Evolutionary conservation across 2,329 filamentous ascomycete species (phyloP), one percentile per base, ranked within the genome.

Genomic region (Phialocephala sp.): DNA sequence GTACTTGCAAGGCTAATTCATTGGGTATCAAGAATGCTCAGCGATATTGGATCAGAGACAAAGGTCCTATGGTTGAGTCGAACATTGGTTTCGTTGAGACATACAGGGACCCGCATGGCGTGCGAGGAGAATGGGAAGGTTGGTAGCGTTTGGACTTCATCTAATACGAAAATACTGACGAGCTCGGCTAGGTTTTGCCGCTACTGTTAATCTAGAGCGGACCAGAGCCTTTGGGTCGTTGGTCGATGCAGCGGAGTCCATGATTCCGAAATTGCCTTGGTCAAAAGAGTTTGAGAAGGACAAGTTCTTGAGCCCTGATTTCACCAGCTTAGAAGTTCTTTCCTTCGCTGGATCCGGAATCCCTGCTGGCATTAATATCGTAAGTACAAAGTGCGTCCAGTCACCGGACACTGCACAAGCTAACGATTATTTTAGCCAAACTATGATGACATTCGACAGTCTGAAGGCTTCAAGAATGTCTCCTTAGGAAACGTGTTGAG

Each of bases 251-350:
- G 94, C 95, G 0, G 91, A 93, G 12, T 82, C 83, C 55, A 89
- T 97, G 76, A 97, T 99, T 60, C 92, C 93, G 8, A 88, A 96
- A 68, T 82, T 99, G 15, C 95, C 95, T 0, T 99, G 95, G 95
- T 82, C 84, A 41, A 85, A 87, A 56, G 91, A 92, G 0, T 99
- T 98, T 71, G 95, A 99, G 77, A 98, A 98, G 79, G 94, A 97
- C 81, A 93, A 91, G 75, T 99, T 99, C 79, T 80, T 97, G 41
- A 94, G 92, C 60, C 95, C 95, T 0, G 95, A 99, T 77, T 99
- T 99, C 76, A 98, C 95, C 0, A 95, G 91, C 11, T 84, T 98
- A 1, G 95, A 99, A 77, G 93, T 97, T 2, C 80, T 97, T 67
- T 93, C 91, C 0, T 97, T 97, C 72, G 85, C 86, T 76, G 86